Base-by-base conservation (phyloP, 306 rosid genomes). In the Chamaecrista fasciculata region DNA sequence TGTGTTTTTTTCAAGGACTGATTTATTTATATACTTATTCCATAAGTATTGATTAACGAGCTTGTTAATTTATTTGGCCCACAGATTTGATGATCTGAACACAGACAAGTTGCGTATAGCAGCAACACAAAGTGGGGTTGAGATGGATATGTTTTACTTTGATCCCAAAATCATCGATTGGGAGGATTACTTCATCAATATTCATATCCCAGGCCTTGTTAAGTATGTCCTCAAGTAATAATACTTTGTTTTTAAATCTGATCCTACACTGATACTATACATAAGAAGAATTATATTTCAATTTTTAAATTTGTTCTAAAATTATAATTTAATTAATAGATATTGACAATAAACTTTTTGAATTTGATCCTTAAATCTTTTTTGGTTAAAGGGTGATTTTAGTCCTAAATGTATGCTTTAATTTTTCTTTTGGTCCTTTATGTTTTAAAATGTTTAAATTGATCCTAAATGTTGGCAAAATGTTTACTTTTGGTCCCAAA, bases 41-140 rank as follows among this genome's bases (percentile, higher is more conserved):
- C n/a, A n/a, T n/a, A n/a, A n/a, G n/a, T n/a, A n/a, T n/a, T n/a
- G n/a, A n/a, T n/a, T n/a, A n/a, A 26, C 33, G 25, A 44, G 29
- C 0, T 57, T 53, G 8, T 37, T 70, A n/a, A n/a, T n/a, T n/a
- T n/a, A n/a, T n/a, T 11, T 51, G 46, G 43, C 12, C 33, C 18
- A 25, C 84, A 91, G 97, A 24, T 91, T 91, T 71, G 97, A 91
- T 20, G 85, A 78, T 53, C 67, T 83, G 69, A 89, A 91, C 80
- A 69, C 81, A 0, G 86, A 85, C 60, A 87, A 80, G 79, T 46
- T 91, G 79, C 84, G 85, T 62, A 70, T 79, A 51, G 90, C 85
- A 2, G 63, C 78, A 29, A 72, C 49, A 53, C 50, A 82, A n/a
- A n/a, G n/a, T n/a, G n/a, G n/a, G n/a, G n/a, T n/a, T n/a, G n/a